Base-by-base conservation (phyloP, 2,329 filamentous ascomycete species). In the Alternaria sp. region DNA sequence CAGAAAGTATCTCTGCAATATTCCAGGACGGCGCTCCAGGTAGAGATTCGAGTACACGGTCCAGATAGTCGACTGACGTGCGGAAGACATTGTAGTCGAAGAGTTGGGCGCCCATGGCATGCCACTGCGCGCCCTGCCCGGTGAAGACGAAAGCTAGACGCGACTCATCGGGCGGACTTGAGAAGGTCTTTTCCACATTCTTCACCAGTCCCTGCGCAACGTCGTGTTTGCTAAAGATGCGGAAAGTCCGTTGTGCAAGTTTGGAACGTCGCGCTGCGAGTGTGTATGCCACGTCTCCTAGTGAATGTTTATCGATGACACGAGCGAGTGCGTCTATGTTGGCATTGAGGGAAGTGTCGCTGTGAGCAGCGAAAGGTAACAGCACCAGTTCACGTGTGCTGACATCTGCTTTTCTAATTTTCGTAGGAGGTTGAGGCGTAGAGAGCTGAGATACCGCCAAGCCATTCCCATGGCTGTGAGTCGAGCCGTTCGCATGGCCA, bases 71-170 rank as follows among this genome's bases (percentile, higher is more conserved):
- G 32, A 54, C 21, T 9, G 51, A 19, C 9, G 23, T 57, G 55
- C 11, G 26, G 6, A 10, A 12, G 7, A 72, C 57, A 2, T 21
- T 19, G 11, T 56, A 32, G 11, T 30, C n/a, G 11, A 56, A 30
- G 13, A 75, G 62, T 26, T 69, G 62, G 0, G 52, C 43, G 8
- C 67, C 73, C 72, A 77, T 76, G 15, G 19, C 36, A 10, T 21
- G 19, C 69, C 69, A 77, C 40, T 77, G 74, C 2, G 72, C 72
- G 21, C 73, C 73, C 57, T 77, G 74, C 3, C 73, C 74, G 8
- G 72, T 76, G 51, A 74, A 77, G 10, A 75, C 64, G 36, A 70
- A 71, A 7, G 54, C 59, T 2, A 82, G 19, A 15, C 32, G 32
- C 0, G 32, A 36, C 19, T 44, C 17, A 15, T n/a, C 32, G 32